Base-by-base conservation (phyloP, 345 rosid species). In the Melaleuca alternifolia region DNA sequence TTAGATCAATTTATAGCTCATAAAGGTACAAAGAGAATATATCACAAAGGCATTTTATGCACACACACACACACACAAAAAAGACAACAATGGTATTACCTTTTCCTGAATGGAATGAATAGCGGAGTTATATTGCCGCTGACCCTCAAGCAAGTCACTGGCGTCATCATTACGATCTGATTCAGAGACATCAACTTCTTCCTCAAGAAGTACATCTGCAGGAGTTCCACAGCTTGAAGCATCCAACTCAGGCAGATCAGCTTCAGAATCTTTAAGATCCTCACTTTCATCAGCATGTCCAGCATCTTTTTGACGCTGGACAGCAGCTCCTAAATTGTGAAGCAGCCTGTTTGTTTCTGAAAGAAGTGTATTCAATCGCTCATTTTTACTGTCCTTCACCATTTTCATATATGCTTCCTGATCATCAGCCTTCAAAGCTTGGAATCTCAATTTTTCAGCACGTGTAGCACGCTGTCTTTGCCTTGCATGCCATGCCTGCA, bases 391-490 rank as follows among this genome's bases (percentile, higher is more conserved):
- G 92, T 98, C 98, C 93, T 98, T 98, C 33, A 98, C 99, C 86
- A 98, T 88, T 92, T 94, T 93, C 98, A 96, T 95, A 89, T 98
- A 98, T 87, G 98, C 98, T 92, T 95, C 99, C 91, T 98, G 98
- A 88, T 98, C 98, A 91, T 96, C 99, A 76, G 98, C 94, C 92
- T 96, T 98, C 89, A 98, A 92, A 84, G 99, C 99, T 91, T 94
- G 96, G 89, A 98, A 91, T 90, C 99, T 95, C 90, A 98, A 88
- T 89, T 96, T 98, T 92, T 98, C 99, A 85, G 99, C 99, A 77
- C 99, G 94, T 50, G 98, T 96, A 50, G 98, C 98, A 85, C 99
- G 99, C 84, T 98, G 99, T 90, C 99, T 93, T 93, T 98, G 99
- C 91, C 96, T 95, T 89, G 98, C 99, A 95, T 98, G 99, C 99